Base-by-base conservation (phyloP, 257 asterid species). In the Rehmannia glutinosa region DNA sequence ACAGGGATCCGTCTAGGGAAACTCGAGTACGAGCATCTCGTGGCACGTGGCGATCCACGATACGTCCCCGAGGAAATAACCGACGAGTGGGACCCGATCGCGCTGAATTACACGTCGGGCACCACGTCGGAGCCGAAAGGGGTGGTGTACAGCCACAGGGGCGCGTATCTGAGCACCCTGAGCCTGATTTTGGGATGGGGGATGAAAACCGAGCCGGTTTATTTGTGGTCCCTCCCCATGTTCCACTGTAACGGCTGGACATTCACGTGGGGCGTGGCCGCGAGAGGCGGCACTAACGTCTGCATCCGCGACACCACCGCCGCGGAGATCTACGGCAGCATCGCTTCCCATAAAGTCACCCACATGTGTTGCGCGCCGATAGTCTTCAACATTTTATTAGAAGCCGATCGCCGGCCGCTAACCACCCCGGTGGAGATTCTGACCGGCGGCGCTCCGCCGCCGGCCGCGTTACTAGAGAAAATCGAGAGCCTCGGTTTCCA, bases 171-270 rank as follows among this genome's bases (percentile, higher is more conserved):
- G 36, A 89, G 96, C 77, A 86, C 96, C 1, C 69, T 89, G 19
- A 86, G 94, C 71, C 32, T 87, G 35, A 69, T 89, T 3, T 46
- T 83, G 23, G 92, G 94, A 0, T 91, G 98, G 98, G 92, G 80
- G 50, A 87, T 91, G 96, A 83, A 85, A 11, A 80, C 74, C 0
- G 92, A 77, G 51, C 86, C 96, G 6, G 96, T 91, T 0, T 91
- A 91, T 33, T 23, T 91, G 2, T 91, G 97, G 97, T 78, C 97
- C 1, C 97, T 91, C 0, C 97, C 97, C 0, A 91, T 91, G 96
- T 88, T 91, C 79, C 96, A 91, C 56, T 88, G 96, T 82, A 91
- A 91, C 30, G 98, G 98, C 0, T 91, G 94, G 98, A 91, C 98
- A 10, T 91, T 91, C 78, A 80, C 98, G 0, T 91, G 97, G 98